A percentile compares a stretch with the other conserved stretches of the same genome.
phyloP scores from a whole-genome alignment of 2,329 filamentous ascomycete genomes.

The Teratosphaeriaceae sp. region DNA sequence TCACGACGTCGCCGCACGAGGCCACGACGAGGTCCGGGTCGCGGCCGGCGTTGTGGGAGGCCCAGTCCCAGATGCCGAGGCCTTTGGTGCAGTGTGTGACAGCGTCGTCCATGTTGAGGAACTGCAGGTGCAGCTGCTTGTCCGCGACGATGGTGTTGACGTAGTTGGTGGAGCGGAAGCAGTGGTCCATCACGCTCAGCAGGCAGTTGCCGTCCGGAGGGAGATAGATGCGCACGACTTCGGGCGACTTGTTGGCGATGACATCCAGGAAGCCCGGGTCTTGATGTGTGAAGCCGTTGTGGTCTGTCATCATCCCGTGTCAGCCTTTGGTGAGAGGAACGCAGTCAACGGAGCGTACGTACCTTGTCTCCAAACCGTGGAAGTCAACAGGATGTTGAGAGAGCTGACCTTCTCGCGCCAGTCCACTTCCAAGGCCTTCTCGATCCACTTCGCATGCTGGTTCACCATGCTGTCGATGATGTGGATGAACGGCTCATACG shows the following conservation, averaged over 20 bases:
- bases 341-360: not conserved
- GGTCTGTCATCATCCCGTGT: constrained; percentile 41
- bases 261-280: constrained; percentile 76
- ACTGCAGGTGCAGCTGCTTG: constrained; percentile 74
- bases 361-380: constrained; percentile 68
- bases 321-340: not conserved
- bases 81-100: constrained; percentile 73
- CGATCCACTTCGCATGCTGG: constrained; percentile 80
- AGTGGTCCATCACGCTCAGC: constrained; percentile 70
- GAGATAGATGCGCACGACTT: constrained; percentile 74
- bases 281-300: constrained; percentile 79
- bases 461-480: constrained; percentile 83
- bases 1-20: constrained; percentile 67
- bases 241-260: constrained; percentile 71
- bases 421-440: constrained; percentile 70
- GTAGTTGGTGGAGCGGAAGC: constrained; percentile 66
- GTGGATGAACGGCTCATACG: constrained; percentile 77
- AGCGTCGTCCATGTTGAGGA: constrained; percentile 65
- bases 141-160: constrained; percentile 76
- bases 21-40: constrained; percentile 74
- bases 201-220: constrained; percentile 75
- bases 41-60: constrained; percentile 60
- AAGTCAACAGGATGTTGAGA: constrained; percentile 72
- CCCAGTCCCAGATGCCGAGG: constrained; percentile 70
- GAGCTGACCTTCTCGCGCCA: constrained; percentile 69